Evolutionary conservation across 495 filamentous ascomycete genomes (phyloP).

Genomic region (Friedmanniomyces simplex): DNA sequence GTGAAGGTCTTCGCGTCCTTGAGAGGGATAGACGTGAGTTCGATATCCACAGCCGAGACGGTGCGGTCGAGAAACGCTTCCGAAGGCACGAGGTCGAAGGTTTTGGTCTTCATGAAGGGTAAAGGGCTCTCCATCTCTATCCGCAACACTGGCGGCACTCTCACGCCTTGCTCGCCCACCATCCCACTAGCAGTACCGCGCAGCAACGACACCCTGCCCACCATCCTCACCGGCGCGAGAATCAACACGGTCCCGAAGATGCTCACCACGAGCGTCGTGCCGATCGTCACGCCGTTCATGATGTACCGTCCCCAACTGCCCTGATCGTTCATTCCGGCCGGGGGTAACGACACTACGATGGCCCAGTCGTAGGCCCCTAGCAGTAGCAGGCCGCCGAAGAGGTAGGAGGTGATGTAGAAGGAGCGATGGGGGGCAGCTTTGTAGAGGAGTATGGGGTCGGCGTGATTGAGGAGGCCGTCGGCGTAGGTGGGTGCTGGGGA

Average conservation of each 20-base stretch:
- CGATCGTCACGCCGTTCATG: background rate
- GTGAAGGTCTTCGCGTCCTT: background rate
- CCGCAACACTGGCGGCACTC: background rate
- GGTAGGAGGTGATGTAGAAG: conserved; percentile 9
- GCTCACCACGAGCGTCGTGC: background rate
- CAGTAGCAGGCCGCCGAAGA: conserved; percentile 4
- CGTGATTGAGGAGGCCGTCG: background rate
- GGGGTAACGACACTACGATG: background rate
- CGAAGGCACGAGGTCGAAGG: background rate
- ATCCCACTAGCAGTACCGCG: background rate
- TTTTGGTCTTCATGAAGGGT: conserved; percentile 2
- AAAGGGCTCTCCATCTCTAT: background rate
- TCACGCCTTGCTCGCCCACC: too few relatives aligned
- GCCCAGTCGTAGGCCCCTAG: conserved; percentile 1
- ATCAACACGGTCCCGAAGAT: background rate
- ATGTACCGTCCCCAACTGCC: background rate
- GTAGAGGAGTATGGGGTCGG: conserved; percentile 7
- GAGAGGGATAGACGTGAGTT: background rate
- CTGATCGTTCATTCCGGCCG: background rate
- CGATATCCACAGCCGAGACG: conserved; percentile 1
- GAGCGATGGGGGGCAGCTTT: conserved; percentile 1
- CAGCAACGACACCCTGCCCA: background rate
- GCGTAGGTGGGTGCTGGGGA: background rate
- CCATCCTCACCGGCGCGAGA: conserved; percentile 2
- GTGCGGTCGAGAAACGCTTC: conserved; percentile 2